phyloP scores from a whole-genome alignment of 2,329 filamentous ascomycete species.

The Calcarisporium arbuscula region DNA sequence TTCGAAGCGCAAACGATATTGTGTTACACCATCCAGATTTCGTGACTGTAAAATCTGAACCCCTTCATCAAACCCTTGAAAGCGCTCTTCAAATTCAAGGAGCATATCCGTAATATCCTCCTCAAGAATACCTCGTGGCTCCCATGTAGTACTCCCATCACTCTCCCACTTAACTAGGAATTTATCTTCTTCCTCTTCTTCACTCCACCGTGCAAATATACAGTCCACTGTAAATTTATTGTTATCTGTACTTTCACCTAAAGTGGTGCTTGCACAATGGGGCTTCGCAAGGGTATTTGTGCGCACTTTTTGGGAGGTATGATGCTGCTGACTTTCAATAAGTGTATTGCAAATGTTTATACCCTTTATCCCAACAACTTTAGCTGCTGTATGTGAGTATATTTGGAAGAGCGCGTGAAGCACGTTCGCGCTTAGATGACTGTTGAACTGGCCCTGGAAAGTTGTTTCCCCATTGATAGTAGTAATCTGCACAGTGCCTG shows the following conservation, averaged over 20 bases:
- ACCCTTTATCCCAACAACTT: too few relatives aligned
- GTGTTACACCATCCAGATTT: conserved; percentile 1
- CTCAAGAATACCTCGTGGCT: conserved; percentile 2
- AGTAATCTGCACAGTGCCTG: not conserved
- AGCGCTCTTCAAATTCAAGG: conserved; percentile 4
- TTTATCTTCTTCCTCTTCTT: too few relatives aligned
- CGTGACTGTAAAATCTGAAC: conserved; percentile 5
- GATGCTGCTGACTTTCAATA: too few relatives aligned
- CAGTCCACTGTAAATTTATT: not conserved
- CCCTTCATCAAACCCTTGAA: conserved; percentile 5
- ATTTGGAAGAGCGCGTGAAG: not conserved
- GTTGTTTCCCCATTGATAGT: not conserved
- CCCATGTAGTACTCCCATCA: conserved; percentile 1
- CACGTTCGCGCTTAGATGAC: not conserved
- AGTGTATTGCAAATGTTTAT: too few relatives aligned
- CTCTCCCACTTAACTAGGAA: not conserved
- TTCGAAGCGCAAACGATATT: conserved; percentile 8
- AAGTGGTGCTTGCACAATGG: too few relatives aligned
- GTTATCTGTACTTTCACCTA: too few relatives aligned
- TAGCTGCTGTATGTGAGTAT: too few relatives aligned
- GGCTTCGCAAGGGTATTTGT: too few relatives aligned
- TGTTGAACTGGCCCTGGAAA: not conserved
- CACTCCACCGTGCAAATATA: conserved; percentile 1
- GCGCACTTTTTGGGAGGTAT: too few relatives aligned
- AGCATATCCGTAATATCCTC: conserved; percentile 8